phyloP scores from a whole-genome alignment of 2,329 filamentous ascomycete genomes.

The Endoconidiophora polonica region DNA sequence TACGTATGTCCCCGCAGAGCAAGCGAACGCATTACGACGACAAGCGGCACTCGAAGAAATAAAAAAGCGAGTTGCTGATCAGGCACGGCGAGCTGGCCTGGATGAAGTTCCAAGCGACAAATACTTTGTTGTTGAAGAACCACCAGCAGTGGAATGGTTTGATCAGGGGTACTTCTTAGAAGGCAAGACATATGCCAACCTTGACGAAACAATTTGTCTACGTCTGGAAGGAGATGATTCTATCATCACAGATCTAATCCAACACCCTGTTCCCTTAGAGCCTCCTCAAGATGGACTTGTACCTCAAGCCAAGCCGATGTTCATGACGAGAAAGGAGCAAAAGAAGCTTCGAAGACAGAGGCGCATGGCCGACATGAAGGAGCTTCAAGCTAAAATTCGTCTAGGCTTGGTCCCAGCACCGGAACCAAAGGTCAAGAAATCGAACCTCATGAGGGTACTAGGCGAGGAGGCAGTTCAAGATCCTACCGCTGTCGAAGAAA shows the following conservation, averaged over 20 bases:
- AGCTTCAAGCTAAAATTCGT: slow-evolving; percentile 89
- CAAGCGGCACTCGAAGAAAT: slow-evolving; percentile 83
- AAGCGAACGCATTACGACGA: slow-evolving; percentile 73
- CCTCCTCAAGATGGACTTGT: slow-evolving; percentile 78
- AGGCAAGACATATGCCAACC: slow-evolving; percentile 55
- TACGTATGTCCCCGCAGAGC: slow-evolving; percentile 26
- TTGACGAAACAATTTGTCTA: slow-evolving; percentile 46
- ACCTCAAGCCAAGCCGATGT: slow-evolving; percentile 73
- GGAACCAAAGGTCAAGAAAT: slow-evolving; percentile 91
- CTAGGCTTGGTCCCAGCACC: slow-evolving; percentile 79
- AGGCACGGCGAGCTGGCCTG: slow-evolving; percentile 77
- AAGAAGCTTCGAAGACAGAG: slow-evolving; percentile 79
- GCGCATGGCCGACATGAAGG: slow-evolving; percentile 83
- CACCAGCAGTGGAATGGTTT: slow-evolving; percentile 93
- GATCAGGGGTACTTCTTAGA: slow-evolving; percentile 69
- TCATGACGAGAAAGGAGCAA: slow-evolving; percentile 77
- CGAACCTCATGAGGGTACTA: slow-evolving; percentile 91
- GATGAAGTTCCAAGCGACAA: slow-evolving; percentile 82
- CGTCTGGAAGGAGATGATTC: slow-evolving; percentile 66
- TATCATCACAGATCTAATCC: slow-evolving; percentile 79
- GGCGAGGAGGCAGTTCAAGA: slow-evolving; percentile 80
- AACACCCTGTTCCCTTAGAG: slow-evolving; percentile 81
- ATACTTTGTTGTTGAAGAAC: slow-evolving; percentile 67
- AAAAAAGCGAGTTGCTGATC: slow-evolving; percentile 81
- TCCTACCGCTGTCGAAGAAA: slow-evolving; percentile 87